Evolutionary conservation across 176 grass and related monocot genomes (phyloP), one percentile per base, ranked within the genome.

Genomic region (Dactylis glomerata): DNA sequence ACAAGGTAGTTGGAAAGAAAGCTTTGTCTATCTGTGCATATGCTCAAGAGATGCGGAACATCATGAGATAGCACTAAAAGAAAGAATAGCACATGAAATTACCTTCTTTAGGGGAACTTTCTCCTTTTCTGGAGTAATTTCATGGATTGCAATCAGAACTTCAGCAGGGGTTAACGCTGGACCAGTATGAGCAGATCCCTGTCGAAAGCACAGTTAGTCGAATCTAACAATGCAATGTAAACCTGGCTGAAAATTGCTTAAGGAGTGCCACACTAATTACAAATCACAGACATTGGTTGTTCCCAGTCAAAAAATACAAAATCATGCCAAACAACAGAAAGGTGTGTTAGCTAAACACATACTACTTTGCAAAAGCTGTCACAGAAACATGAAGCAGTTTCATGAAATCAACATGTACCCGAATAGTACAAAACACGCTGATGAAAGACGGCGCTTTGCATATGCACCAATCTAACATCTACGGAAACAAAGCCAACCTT

Each of bases 71-170:
- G 34, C 64, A 62, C 33, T 37, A 78, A 44, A 79, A 86, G 22
- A 59, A 84, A 61, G 41, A 62, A 68, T 17, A 66, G 52, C 42
- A 81, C 77, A 81, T 66, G 44, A 14, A 16, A 68, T 51, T 88
- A 92, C 97, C 89, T 96, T 99, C 65, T 94, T 99, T 70, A 99
- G 89, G 34, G 88, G 88, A 88, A 99, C 93, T 68, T 88, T 79
- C 82, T 99, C 92, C 83, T 89, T 99, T 67, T 92, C 93, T 82
- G 92, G 90, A 85, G 86, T 86, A 86, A 99, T 96, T 85, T 96
- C 93, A 94, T 99, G 97, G 89, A 99, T 99, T 38, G 93, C 93
- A 80, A 99, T 94, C 26, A 99, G 86, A 87, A 96, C 97, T 92
- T 99, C 97, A 76, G 92, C 83, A 54, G 97, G 97, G 26, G 97